Evolutionary conservation across 1,284 basidiomycete species (phyloP), one percentile per base, ranked within the genome.

Genomic region (Laetiporus sulphureus): DNA sequence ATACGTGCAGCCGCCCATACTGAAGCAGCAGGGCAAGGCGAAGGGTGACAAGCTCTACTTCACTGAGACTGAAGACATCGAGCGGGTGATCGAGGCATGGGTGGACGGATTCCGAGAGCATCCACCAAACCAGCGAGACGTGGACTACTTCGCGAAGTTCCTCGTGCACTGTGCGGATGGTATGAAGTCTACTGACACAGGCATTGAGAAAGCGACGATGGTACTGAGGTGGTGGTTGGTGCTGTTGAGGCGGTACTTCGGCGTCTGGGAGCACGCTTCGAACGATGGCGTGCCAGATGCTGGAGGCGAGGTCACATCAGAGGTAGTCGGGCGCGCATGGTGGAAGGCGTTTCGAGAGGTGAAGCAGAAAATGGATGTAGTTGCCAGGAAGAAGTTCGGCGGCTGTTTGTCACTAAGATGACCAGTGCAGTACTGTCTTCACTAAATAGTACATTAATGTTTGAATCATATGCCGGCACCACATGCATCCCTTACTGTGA

Each of bases 181-280:
- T 2, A 49, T 53, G 29, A 52, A 56, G 38, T 71, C 68, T 42
- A 71, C 73, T 3, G 76, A 86, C 52, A 69, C 68, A 12, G 83
- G 84, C 0, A 59, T 87, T 33, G 81, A 84, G 60, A 75, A 73
- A 47, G 83, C 79, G 27, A 60, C 83, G 3, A 73, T 72, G 21
- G 74, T 89, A 18, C 67, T 91, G 66, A 79, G 74, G 55, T 91
- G 84, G 79, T 91, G 91, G 89, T 56, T 78, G 38, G 69, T 86
- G 24, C 53, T 87, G 23, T 53, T 87, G 52, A 66, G 77, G 52
- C 63, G 77, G 42, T 58, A 71, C 48, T 85, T 76, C 69, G 72
- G 66, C 11, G 58, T 63, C 3, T 74, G 70, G 48, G 80, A 83
- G 55, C 49, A 62, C 40, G 60, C 62, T 27, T 67, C 68, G 32